Percentiles rank a stretch among this genome's conserved stretches.
phyloP scores from a whole-genome alignment of 2,329 filamentous ascomycete species.

The Fusarium oxysporum region DNA sequence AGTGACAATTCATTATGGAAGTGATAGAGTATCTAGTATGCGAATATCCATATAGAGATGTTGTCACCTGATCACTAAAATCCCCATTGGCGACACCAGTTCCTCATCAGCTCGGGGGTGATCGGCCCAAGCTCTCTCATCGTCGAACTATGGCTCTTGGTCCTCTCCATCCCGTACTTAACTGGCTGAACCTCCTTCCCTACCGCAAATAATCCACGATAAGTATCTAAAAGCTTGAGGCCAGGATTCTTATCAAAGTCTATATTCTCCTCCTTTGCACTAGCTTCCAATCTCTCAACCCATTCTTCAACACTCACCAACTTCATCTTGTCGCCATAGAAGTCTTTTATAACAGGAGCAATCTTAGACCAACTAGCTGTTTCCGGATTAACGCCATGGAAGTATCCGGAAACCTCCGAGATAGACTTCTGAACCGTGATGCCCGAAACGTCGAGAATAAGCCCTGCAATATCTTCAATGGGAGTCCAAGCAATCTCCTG shows the following conservation, averaged over 20 bases:
- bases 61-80: neutral
- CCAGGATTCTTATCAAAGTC: neutral
- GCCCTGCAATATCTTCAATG: neutral
- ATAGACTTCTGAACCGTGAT: neutral
- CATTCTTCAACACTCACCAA: neutral
- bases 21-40: neutral
- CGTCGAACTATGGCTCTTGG: neutral
- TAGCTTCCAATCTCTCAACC: neutral
- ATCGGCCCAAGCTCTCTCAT: neutral
- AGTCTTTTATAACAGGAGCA: neutral
- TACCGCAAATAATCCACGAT: neutral
- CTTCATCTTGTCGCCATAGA: neutral
- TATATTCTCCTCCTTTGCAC: neutral
- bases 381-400: slow-evolving; percentile 5
- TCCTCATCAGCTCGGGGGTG: neutral
- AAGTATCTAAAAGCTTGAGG: neutral
- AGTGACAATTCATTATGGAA: fast-evolving
- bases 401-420: neutral
- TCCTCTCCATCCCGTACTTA: neutral
- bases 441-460: neutral
- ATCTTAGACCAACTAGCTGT: neutral
- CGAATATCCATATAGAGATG: neutral
- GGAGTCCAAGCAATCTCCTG: neutral
- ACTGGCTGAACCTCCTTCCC: neutral
- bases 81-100: slow-evolving; percentile 19